phyloP scores from a whole-genome alignment of 345 rosid genomes.

The Hibiscus syriacus region DNA sequence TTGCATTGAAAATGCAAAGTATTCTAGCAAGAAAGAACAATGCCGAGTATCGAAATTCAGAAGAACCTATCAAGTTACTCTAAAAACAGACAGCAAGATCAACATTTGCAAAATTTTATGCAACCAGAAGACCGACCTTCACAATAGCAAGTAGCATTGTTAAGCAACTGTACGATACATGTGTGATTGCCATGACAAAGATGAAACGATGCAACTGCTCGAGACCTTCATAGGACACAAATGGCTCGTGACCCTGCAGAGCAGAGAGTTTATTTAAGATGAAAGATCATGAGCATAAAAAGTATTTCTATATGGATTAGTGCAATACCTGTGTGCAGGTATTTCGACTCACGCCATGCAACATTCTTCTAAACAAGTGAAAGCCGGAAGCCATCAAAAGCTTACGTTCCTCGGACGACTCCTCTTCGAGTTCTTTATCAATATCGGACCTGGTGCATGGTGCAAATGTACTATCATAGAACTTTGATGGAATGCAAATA shows the following conservation, averaged over 20 bases:
- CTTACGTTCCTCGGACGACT: slow-evolving; percentile 47
- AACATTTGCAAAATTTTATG: neutral
- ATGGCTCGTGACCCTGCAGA: slow-evolving; percentile 79
- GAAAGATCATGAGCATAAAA: neutral
- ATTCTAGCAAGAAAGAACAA: neutral
- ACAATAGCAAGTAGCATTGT: slow-evolving; percentile 91
- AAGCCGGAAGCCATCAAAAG: slow-evolving; percentile 30
- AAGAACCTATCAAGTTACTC: neutral
- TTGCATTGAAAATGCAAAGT: neutral
- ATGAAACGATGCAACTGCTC: slow-evolving; percentile 98
- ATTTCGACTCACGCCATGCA: slow-evolving; percentile 36
- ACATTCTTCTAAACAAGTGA: slow-evolving; percentile 45
- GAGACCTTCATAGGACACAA: slow-evolving; percentile 86
- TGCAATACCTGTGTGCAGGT: slow-evolving; percentile 65
- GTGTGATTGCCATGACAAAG: slow-evolving; percentile 96
- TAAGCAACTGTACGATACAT: slow-evolving; percentile 87
- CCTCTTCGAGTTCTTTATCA: slow-evolving; percentile 36
- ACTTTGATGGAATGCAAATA: slow-evolving; percentile 82
- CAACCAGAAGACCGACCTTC: slow-evolving; percentile 42
- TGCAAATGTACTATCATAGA: slow-evolving; percentile 62
- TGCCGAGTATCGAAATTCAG: neutral
- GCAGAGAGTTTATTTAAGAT: slow-evolving; percentile 5
- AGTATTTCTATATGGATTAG: slow-evolving; percentile 3
- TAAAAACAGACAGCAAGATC: slow-evolving; percentile 3
- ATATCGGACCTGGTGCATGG: slow-evolving; percentile 72